phyloP scores from a whole-genome alignment of 768 basidiomycete species.

The Rhodotorula graminis region DNA sequence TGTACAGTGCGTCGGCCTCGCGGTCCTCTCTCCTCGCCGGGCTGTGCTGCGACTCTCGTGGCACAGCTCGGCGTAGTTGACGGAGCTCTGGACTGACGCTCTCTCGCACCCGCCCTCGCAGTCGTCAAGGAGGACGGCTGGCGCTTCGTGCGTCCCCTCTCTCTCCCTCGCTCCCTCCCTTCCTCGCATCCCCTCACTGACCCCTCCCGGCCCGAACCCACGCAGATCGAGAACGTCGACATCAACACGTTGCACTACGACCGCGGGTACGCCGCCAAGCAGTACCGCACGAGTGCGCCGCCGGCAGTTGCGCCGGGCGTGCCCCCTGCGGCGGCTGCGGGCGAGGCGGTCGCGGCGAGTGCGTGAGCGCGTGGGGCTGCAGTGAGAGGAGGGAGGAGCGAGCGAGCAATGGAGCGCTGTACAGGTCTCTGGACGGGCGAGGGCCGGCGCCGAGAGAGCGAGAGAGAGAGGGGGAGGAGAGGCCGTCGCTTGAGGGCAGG shows the following conservation, averaged over 20 bases:
- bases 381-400: no score
- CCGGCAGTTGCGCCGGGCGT: no score
- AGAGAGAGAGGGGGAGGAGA: no score
- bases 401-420: background rate
- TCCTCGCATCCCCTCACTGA: background rate
- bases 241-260: slow-evolving; percentile 32
- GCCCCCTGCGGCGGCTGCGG: background rate
- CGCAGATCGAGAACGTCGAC: slow-evolving; percentile 36
- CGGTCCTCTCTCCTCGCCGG: background rate
- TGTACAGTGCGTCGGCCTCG: slow-evolving; percentile 14
- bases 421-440: background rate
- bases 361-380: background rate
- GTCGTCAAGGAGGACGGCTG: slow-evolving; percentile 74
- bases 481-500: no score
- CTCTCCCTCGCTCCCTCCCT: no score
- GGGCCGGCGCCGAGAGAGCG: no score
- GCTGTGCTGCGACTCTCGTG: no score
- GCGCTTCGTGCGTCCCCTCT: slow-evolving; percentile 77
- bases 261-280: background rate
- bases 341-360: background rate
- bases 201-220: no score
- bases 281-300: background rate
- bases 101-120: background rate
- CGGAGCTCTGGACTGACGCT: no score
- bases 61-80: no score